Evolutionary conservation across 2,329 filamentous ascomycete genomes (phyloP), one percentile per base, ranked within the genome.

Genomic region (Colletotrichum endophyticum): DNA sequence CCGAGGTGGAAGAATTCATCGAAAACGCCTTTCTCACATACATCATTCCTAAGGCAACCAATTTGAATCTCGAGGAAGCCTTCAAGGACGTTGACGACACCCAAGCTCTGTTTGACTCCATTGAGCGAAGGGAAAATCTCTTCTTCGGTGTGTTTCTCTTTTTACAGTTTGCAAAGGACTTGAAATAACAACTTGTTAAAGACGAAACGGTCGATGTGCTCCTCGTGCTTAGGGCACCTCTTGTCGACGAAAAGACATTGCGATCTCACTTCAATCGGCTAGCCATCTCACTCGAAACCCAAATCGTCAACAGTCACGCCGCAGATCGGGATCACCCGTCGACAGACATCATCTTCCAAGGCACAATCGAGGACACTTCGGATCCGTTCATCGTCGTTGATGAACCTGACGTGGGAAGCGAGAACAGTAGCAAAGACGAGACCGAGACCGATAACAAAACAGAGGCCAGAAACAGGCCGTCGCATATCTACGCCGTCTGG

Each of bases 181-280:
- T 27, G 25, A 12, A 36, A 13, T 13, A 12, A 8, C 39, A 25
- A 34, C 22, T 8, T 7, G 87, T 81, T 82, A 74, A 86, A 96
- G 94, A 96, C 90, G 94, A 96, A 87, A 92, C 91, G 30, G 89
- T 94, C 73, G 87, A 93, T 78, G 88, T 95, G 22, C 92, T 94
- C 81, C 86, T 96, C 77, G 88, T 95, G 13, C 88, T 96, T 73
- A 91, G 91, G 80, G 92, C 92, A 11, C 92, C 92, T 6, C 88
- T 90, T 80, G 86, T 90, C 72, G 89, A 92, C 72, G 89, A 94
- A 76, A 83, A 87, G 36, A 86, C 87, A 0, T 85, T 95, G 25
- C 88, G 90, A 72, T 88, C 90, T 44, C 92, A 92, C 72, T 86
- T 95, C 44, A 87, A 88, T 66, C 88, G 93, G 73, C 85, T 96